Evolutionary conservation across 169 alveolate genomes (phyloP).

Genomic region (Plasmodium inui): DNA sequence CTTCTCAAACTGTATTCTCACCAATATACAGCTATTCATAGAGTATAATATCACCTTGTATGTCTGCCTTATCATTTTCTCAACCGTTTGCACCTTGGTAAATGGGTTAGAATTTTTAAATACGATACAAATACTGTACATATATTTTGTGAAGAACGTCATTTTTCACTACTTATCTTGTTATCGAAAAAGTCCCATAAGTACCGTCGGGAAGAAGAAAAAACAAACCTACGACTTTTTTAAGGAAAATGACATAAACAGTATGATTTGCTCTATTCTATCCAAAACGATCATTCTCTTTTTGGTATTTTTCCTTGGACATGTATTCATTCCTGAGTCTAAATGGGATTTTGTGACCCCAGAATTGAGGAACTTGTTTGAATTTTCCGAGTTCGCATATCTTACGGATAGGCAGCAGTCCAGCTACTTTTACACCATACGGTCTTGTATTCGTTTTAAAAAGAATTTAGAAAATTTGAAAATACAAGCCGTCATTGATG

Average conservation of each 20-base stretch:
- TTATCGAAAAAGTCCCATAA: conserved; percentile 31
- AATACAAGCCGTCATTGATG: conserved; percentile 20
- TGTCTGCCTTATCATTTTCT: conserved; percentile 21
- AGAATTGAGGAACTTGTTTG: conserved; percentile 29
- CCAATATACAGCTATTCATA: conserved; percentile 28
- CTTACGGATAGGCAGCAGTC: conserved; percentile 11
- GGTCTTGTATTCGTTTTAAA: conserved; percentile 65
- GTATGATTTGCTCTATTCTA: conserved; percentile 23
- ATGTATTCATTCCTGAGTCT: conserved; percentile 55
- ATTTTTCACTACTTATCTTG: conserved; percentile 65
- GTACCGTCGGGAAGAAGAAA: conserved; percentile 25
- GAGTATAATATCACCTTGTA: conserved; percentile 56
- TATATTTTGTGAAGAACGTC: conserved; percentile 41
- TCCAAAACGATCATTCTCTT: conserved; percentile 31
- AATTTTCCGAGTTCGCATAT: conserved; percentile 52
- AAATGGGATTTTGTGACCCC: conserved; percentile 29
- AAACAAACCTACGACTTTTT: conserved; percentile 27
- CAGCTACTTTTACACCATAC: conserved; percentile 19
- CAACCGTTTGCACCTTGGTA: conserved; percentile 42
- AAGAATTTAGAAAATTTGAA: conserved; percentile 64
- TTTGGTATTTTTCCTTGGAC: conserved; percentile 58
- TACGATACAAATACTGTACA: conserved; percentile 42
- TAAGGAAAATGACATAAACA: conserved; percentile 30
- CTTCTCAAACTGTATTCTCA: conserved; percentile 35
- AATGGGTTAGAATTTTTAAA: conserved; percentile 59